A percentile compares a stretch with the other conserved stretches of the same genome.
These are phyloP conservation scores for Phytophthora vignae DNA, from an alignment of 352 stramenopile species.

Conservation along the genomic window DNA sequence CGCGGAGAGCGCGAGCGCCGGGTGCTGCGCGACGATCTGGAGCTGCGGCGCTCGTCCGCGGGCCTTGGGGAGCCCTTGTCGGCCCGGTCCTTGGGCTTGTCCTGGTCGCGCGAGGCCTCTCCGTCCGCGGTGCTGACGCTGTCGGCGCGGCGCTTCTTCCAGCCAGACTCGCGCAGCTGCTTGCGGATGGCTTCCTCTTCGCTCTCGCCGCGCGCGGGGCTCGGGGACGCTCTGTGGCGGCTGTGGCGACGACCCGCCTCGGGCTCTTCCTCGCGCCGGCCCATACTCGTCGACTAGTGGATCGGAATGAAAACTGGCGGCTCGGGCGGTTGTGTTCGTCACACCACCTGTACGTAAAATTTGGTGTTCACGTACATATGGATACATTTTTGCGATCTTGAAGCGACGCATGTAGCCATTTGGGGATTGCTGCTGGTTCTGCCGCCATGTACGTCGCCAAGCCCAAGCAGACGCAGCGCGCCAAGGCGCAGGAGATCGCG, in stretches of 20 bases:
- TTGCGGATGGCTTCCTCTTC: slow-evolving; percentile 78
- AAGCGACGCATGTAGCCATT: slow-evolving; percentile 25
- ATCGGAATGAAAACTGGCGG: background rate
- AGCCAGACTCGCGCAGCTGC: slow-evolving; percentile 74
- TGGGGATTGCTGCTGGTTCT: no score
- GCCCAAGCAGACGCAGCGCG: slow-evolving; percentile 75
- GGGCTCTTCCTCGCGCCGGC: slow-evolving; percentile 36
- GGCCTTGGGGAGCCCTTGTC: slow-evolving; percentile 34
- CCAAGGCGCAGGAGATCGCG: slow-evolving; percentile 74
- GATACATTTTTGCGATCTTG: slow-evolving; percentile 26
- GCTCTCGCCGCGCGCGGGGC: slow-evolving; percentile 31
- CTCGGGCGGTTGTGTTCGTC: background rate
- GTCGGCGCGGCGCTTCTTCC: slow-evolving; percentile 63
- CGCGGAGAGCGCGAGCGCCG: slow-evolving; percentile 40
- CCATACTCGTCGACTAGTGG: slow-evolving; percentile 20
- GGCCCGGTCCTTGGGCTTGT: slow-evolving; percentile 32
- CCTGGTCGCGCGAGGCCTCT: slow-evolving; percentile 18
- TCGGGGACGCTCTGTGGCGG: slow-evolving; percentile 26
- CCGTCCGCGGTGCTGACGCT: slow-evolving; percentile 20
- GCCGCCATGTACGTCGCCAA: slow-evolving; percentile 79
- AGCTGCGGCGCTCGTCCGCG: slow-evolving; percentile 28
- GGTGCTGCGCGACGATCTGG: slow-evolving; percentile 9
- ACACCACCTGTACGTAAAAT: background rate
- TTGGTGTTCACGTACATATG: background rate
- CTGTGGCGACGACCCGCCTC: slow-evolving; percentile 28